Percentiles rank a stretch among this genome's conserved stretches.
phyloP scores from a whole-genome alignment of 805 yeast species.

The Myxozyma melibiosi region DNA sequence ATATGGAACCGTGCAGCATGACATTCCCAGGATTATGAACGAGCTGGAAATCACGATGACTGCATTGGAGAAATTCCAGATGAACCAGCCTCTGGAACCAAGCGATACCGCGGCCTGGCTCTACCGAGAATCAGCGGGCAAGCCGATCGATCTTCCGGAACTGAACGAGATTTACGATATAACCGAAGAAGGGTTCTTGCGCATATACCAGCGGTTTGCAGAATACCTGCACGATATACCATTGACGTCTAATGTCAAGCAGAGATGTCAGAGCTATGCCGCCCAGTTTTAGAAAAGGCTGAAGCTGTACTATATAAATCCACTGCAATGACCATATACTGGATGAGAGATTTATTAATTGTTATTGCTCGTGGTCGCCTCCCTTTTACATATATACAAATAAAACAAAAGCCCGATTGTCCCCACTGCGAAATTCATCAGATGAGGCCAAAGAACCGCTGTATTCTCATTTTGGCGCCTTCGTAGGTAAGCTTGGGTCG shows the following conservation, averaged over 20 bases:
- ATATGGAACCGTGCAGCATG: conserved; percentile 47
- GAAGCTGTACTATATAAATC: too few relatives aligned
- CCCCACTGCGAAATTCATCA: not conserved
- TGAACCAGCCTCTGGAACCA: conserved; percentile 41
- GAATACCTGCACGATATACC: conserved; percentile 39
- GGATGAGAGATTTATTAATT: not conserved
- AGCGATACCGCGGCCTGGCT: conserved; percentile 37
- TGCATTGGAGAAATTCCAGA: conserved; percentile 34
- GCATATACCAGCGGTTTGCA: conserved; percentile 37
- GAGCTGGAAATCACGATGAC: conserved; percentile 36
- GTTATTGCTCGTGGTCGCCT: not conserved
- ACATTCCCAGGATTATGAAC: conserved; percentile 42
- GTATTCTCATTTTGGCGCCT: conserved; percentile 72
- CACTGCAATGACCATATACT: too few relatives aligned
- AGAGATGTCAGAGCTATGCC: conserved; percentile 17
- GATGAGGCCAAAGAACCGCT: conserved; percentile 60
- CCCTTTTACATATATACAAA: conserved; percentile 1
- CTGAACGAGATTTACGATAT: conserved; percentile 27
- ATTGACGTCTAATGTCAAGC: conserved; percentile 28
- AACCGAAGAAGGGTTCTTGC: conserved; percentile 36
- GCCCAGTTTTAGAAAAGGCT: not conserved
- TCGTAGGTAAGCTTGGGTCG: conserved; percentile 85
- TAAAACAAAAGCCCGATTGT: not conserved
- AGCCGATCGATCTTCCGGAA: conserved; percentile 28
- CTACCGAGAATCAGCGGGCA: not conserved